Base-by-base conservation (phyloP, 2,329 filamentous ascomycete species). In the Penicillium sp. region DNA sequence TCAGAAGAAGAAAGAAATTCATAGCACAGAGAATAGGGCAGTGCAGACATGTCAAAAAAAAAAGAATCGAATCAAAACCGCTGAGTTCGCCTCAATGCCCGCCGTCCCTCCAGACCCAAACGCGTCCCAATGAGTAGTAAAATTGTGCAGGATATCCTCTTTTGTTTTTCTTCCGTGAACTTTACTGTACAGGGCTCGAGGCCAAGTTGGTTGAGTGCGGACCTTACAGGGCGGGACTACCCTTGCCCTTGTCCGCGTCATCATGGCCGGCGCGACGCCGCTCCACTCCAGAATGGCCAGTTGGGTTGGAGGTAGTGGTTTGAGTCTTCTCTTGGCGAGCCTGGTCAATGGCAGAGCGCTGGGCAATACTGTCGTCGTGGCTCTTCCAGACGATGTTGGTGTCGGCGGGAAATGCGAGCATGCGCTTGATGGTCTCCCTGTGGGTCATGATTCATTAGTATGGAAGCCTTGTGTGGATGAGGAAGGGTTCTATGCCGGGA, bases 311-410 rank as follows among this genome's bases (percentile, higher is more conserved):
- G 24, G 62, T 61, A 36, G 66, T 64, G n/a, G 62, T 59, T 9
- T 64, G 61, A 38, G 68, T 79, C 72, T 95, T 95, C 64, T 95
- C 90, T 59, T 91, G 88, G 53, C 90, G 86, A 47, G 88, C 88
- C 69, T 95, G 89, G 63, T 96, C 90, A 55, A 95, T 90, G 18
- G 88, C 88, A 28, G 85, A 87, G 58, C 90, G 83, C 73, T 96
- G 90, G 58, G 89, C 86, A 65, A 98, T 96, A 69, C 89, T 95
- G 55, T 91, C 88, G 65, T 96, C 90, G 69, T 98, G 93, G 65
- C 86, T 93, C 74, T 95, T 95, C 82, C 90, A 98, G 60, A 93
- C 84, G 51, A 98, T 85, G 63, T 87, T 87, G 35, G 93, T 97
- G 67, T 95, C 91, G 39, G 82, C 73, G 1, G 91, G 91, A 66